A percentile compares a stretch with the other conserved stretches of the same genome.
These are phyloP conservation scores for Xylariaceae sp. DNA, from an alignment of 2,329 filamentous ascomycete genomes.

Conservation along the genomic window DNA sequence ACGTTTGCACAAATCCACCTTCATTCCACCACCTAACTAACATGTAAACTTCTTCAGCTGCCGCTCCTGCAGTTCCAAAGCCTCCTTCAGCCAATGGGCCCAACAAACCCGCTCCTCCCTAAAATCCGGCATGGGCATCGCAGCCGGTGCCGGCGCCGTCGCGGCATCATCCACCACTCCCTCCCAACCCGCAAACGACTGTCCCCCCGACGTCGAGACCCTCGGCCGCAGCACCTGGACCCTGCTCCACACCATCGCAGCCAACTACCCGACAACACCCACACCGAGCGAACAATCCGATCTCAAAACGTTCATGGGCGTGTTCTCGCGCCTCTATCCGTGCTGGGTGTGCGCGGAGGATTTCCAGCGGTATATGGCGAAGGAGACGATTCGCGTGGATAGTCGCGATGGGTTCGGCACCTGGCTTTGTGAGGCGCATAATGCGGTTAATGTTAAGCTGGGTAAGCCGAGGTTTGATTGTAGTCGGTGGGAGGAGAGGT, in stretches of 20 bases:
- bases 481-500: conserved; percentile 83
- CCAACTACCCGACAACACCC: conserved; percentile 71
- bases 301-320: conserved; percentile 68
- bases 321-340: conserved; percentile 85
- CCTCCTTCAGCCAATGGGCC: conserved; percentile 56
- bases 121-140: conserved; percentile 33
- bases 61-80: conserved; percentile 63
- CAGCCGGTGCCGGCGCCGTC: conserved; percentile 32
- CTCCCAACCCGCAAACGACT: conserved; percentile 52
- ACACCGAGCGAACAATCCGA: conserved; percentile 66
- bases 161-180: conserved; percentile 33
- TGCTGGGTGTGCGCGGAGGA: conserved; percentile 95
- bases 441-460: conserved; percentile 81
- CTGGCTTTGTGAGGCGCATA: conserved; percentile 84
- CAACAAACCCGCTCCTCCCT: conserved; percentile 45
- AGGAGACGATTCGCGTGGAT: conserved; percentile 58
- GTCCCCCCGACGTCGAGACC: conserved; percentile 82
- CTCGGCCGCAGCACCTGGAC: conserved; percentile 91
- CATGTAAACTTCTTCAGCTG: conserved; percentile 46
- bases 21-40: conserved; percentile 3
- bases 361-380: conserved; percentile 74
- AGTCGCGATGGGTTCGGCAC: conserved; percentile 66
- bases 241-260: conserved; percentile 84
- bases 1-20: conserved; percentile 32
- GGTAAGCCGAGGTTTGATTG: conserved; percentile 93